These are phyloP conservation scores for Lenzites betulinus DNA, from an alignment of 768 basidiomycete genomes.

Conservation along the genomic window DNA sequence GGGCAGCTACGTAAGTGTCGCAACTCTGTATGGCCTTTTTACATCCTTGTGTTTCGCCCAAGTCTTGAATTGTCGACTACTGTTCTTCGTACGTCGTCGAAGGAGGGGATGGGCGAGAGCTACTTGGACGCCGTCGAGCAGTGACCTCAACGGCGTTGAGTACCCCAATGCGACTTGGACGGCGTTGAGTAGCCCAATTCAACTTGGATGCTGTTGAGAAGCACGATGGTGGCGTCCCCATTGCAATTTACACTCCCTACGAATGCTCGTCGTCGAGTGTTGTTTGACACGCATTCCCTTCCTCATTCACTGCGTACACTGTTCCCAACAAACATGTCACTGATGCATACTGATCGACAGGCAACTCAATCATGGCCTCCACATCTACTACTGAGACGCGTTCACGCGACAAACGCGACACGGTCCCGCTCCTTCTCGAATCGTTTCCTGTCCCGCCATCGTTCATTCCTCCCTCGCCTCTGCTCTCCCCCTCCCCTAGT, in stretches of 20 bases:
- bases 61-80: not conserved
- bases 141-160: too few species aligned
- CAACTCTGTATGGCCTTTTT: not conserved
- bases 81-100: not conserved
- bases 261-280: not conserved
- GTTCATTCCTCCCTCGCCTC: slow-evolving; percentile 31
- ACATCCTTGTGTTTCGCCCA: not conserved
- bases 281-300: not conserved
- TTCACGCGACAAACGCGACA: slow-evolving; percentile 24
- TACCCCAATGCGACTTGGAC: too few species aligned
- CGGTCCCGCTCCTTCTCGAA: slow-evolving; percentile 33
- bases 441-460: slow-evolving; percentile 37
- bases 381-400: slow-evolving; percentile 19
- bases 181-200: too few species aligned
- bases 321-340: not conserved
- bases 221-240: not conserved
- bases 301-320: not conserved
- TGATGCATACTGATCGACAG: slow-evolving; percentile 2
- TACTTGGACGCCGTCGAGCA: too few species aligned
- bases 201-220: not conserved
- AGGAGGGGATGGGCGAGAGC: not conserved
- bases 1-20: slow-evolving; percentile 17
- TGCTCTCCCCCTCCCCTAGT: slow-evolving; percentile 7
- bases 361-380: slow-evolving; percentile 17
- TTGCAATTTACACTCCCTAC: not conserved